phyloP scores from a whole-genome alignment of 2,329 filamentous ascomycete genomes.

The Botrytis porri region DNA sequence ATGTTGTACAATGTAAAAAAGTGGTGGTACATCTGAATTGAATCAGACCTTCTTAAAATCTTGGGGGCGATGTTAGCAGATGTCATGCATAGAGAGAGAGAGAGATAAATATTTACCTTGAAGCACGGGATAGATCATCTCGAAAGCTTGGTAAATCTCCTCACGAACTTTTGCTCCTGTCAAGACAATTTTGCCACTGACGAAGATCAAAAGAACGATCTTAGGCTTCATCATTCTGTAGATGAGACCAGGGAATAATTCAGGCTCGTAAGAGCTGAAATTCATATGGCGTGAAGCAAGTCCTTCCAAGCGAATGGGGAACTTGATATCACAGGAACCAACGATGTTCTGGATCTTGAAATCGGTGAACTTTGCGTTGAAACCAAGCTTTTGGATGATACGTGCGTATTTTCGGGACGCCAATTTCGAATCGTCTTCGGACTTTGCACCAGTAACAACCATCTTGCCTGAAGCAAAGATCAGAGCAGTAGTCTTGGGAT shows the following conservation, averaged over 20 bases:
- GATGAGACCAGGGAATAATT: conserved; percentile 97
- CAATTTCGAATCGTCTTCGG: conserved; percentile 95
- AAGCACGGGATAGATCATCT: conserved; percentile 95
- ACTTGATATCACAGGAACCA: conserved; percentile 98
- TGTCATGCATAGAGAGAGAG: neutral
- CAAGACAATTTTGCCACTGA: conserved; percentile 96
- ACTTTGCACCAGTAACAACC: conserved; percentile 98
- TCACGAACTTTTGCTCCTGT: conserved; percentile 97
- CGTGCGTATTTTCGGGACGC: conserved; percentile 96
- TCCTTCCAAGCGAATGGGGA: conserved; percentile 94
- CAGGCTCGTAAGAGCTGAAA: conserved; percentile 98
- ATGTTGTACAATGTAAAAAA: conserved; percentile 15
- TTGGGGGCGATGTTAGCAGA: conserved; percentile 28
- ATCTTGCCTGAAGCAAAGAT: conserved; percentile 99
- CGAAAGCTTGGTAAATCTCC: conserved; percentile 95
- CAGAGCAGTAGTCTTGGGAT: conserved; percentile 95
- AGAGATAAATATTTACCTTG: conserved; percentile 57
- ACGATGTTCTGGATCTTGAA: conserved; percentile 99
- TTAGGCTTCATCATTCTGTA: conserved; percentile 99
- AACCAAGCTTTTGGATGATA: conserved; percentile 99
- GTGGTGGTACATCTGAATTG: conserved; percentile 10
- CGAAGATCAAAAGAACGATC: conserved; percentile 96
- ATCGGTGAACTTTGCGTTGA: conserved; percentile 99
- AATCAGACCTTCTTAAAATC: conserved; percentile 41
- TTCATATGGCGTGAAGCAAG: conserved; percentile 96